Evolutionary conservation across 208 protist genomes (phyloP).

Genomic region (Leishmania tarentolae): DNA sequence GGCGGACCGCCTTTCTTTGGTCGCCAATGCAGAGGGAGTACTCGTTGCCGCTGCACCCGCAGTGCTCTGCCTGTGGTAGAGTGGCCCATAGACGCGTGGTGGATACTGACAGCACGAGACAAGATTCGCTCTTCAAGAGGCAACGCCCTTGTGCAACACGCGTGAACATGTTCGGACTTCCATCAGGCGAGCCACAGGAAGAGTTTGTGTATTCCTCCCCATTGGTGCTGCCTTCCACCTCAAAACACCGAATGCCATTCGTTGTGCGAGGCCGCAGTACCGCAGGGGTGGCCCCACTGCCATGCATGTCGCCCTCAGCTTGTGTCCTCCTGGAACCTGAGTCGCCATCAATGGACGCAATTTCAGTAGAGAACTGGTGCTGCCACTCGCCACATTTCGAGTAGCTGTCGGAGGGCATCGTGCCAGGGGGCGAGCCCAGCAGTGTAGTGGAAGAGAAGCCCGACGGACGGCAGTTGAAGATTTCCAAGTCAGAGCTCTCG

Average conservation of each 20-base stretch:
- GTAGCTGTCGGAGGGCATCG: neutral
- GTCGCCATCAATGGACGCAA: neutral
- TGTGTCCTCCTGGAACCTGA: neutral
- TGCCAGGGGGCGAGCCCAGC: neutral
- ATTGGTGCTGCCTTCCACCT: neutral
- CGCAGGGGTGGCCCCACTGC: neutral
- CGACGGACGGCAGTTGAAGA: conserved; percentile 17
- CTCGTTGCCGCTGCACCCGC: conserved; percentile 22
- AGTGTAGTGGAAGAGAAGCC: conserved; percentile 13
- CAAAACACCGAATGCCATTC: neutral
- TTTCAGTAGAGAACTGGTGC: neutral
- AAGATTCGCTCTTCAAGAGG: conserved; percentile 39
- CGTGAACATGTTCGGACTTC: conserved; percentile 9
- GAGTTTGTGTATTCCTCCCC: neutral
- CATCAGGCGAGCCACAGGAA: neutral
- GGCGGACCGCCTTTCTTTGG: conserved; percentile 34
- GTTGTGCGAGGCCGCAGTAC: neutral
- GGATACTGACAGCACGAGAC: conserved; percentile 55
- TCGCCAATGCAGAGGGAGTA: conserved; percentile 45
- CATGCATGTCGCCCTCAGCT: neutral
- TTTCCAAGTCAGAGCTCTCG: conserved; percentile 18
- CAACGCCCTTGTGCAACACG: conserved; percentile 18
- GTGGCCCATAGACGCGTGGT: conserved; percentile 32
- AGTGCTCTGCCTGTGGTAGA: conserved; percentile 5
- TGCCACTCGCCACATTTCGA: neutral